Percentiles rank a stretch among this genome's conserved stretches.
phyloP scores from a whole-genome alignment of 2,329 filamentous ascomycete species.

The Stagonosporopsis rhizophila region DNA sequence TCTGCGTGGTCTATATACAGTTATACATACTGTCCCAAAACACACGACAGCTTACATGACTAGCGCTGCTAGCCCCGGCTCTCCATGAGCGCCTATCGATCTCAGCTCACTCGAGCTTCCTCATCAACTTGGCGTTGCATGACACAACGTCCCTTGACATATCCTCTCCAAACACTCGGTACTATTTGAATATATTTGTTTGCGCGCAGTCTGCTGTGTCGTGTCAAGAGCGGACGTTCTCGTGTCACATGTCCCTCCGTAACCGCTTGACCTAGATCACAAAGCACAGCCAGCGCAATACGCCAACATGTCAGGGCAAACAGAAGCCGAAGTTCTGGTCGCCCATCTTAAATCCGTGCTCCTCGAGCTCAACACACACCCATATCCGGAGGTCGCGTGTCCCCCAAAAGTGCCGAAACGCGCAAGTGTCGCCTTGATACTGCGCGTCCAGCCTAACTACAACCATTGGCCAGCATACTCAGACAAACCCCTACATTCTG shows the following conservation, averaged over 20 bases:
- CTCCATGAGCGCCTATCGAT: conserved; percentile 2
- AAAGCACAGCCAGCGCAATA: not conserved
- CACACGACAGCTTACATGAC: conserved; percentile 16
- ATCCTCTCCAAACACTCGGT: not conserved
- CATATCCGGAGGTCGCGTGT: conserved; percentile 58
- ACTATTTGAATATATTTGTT: not conserved
- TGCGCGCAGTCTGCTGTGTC: not conserved
- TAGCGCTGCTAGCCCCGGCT: conserved; percentile 27
- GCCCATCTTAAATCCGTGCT: conserved; percentile 53
- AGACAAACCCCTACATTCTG: conserved; percentile 26
- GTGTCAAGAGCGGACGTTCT: not conserved
- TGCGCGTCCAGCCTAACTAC: conserved; percentile 67
- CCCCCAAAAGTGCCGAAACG: conserved; percentile 62
- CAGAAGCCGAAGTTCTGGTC: conserved; percentile 34
- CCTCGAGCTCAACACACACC: conserved; percentile 51
- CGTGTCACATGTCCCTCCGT: not conserved
- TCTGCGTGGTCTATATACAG: not conserved
- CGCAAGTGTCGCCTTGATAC: conserved; percentile 70
- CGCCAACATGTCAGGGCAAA: conserved; percentile 12
- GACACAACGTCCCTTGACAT: not conserved
- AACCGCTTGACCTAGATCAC: not conserved
- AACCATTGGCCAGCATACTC: conserved; percentile 57
- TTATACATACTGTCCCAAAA: not conserved
- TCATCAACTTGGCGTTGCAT: not conserved
- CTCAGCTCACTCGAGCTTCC: conserved; percentile 4